Base-by-base conservation (phyloP, 805 yeast species). In the Metschnikowia similis region DNA sequence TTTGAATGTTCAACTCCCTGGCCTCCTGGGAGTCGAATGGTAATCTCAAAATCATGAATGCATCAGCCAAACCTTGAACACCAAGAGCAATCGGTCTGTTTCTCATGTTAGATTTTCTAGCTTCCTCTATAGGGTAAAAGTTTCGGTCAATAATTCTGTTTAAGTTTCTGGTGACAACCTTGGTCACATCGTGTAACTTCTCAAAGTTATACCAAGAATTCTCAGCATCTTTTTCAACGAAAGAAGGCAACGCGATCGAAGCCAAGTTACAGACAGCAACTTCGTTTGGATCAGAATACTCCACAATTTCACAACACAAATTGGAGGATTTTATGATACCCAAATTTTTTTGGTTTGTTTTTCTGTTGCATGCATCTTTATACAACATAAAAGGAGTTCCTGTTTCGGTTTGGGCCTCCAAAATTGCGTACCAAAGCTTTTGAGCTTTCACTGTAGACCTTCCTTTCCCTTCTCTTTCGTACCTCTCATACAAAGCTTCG, bases 351-450 rank as follows among this genome's bases (percentile, higher is more conserved):
- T 80, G 85, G 67, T 80, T 80, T 48, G 83, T 70, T 66, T 80
- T 80, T 56, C 65, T 58, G 67, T 80, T 80, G 66, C 84, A 80
- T 11, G 84, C 81, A 66, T 80, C 85, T 65, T 80, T 80, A 70
- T 80, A 80, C 58, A 80, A 69, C 84, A 80, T 79, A 69, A 80
- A 80, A 41, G 85, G 85, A 45, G 83, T 79, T 62, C 85, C 85
- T 32, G 85, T 80, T 66, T 80, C 85, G 43, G 84, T 80, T 65
- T 80, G 85, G 26, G 84, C 81, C 62, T 80, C 84, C 62, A 80
- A 71, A 46, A 80, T 77, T 35, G 82, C 71, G 56, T 79, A 78
- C 85, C 85, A 80, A 56, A 80, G 71, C 64, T 80, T 80, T 61
- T 80, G 84, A 21, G 84, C 84, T 66, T 77, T 78, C 55, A 80